phyloP scores from a whole-genome alignment of 768 basidiomycete genomes.

The Roridomyces roridus region DNA sequence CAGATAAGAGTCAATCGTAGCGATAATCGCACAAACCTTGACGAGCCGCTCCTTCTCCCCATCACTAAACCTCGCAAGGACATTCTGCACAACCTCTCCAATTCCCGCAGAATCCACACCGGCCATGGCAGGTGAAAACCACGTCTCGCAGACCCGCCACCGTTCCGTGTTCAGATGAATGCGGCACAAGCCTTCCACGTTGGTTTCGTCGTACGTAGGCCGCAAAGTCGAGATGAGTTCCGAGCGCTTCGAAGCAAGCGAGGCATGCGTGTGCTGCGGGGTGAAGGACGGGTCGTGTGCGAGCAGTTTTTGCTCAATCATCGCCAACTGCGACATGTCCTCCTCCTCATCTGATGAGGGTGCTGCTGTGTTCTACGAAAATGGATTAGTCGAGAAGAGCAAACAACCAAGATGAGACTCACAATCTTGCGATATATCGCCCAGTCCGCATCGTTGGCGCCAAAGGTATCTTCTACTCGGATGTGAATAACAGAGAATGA shows the following conservation, averaged over 20 bases:
- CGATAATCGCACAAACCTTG: no score
- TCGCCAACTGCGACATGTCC: slow-evolving; percentile 72
- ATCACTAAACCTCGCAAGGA: slow-evolving; percentile 74
- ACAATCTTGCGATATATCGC: slow-evolving; percentile 97
- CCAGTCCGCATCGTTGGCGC: slow-evolving; percentile 96
- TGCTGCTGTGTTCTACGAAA: slow-evolving; percentile 65
- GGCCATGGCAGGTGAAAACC: slow-evolving; percentile 93
- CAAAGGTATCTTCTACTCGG: slow-evolving; percentile 85
- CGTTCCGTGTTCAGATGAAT: slow-evolving; percentile 92
- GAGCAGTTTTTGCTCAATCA: slow-evolving; percentile 83
- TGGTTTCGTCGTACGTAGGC: slow-evolving; percentile 78
- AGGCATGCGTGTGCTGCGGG: slow-evolving; percentile 79
- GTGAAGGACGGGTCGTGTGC: slow-evolving; percentile 87
- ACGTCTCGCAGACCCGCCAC: slow-evolving; percentile 90
- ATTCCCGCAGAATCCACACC: slow-evolving; percentile 94
- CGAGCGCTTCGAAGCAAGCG: slow-evolving; percentile 76
- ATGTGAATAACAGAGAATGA: slow-evolving; percentile 2
- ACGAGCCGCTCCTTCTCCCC: slow-evolving; percentile 75
- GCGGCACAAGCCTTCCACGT: slow-evolving; percentile 73
- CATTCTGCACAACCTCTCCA: slow-evolving; percentile 88
- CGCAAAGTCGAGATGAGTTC: slow-evolving; percentile 88
- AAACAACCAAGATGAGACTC: slow-evolving; percentile 28
- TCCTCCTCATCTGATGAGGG: slow-evolving; percentile 91
- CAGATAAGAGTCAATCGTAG: no score
- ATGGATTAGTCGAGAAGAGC: not conserved